phyloP scores from a whole-genome alignment of 345 rosid genomes.

The Arabidopsis thaliana region DNA sequence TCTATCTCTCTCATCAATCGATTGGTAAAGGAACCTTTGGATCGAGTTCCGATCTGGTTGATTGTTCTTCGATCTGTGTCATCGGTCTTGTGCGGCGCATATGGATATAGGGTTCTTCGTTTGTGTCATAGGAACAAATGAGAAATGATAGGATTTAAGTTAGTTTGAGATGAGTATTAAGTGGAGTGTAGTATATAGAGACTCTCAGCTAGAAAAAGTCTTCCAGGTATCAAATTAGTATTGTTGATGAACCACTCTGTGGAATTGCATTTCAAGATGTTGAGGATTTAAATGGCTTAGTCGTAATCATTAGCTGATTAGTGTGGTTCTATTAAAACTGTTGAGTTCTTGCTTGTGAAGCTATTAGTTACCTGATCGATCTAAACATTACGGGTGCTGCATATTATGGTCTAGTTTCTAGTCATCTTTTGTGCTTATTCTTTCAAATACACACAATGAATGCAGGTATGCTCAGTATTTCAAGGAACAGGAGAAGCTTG shows the following conservation, averaged over 20 bases:
- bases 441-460: slow-evolving; percentile 21
- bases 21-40: background rate
- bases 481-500: slow-evolving; percentile 66
- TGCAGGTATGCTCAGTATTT: slow-evolving; percentile 62
- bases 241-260: background rate
- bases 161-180: slow-evolving; percentile 7
- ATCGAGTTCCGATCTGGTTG: slow-evolving; percentile 15
- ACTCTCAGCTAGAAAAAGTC: background rate
- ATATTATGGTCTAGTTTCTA: slow-evolving; percentile 14
- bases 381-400: background rate
- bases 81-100: background rate
- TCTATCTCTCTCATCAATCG: background rate
- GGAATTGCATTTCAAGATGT: background rate
- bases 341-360: slow-evolving; percentile 1
- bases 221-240: background rate
- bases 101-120: slow-evolving; percentile 17
- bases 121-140: background rate
- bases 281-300: background rate
- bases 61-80: slow-evolving; percentile 4
- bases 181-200: background rate
- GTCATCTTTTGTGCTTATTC: background rate
- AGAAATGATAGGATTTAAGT: background rate
- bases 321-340: background rate
- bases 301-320: background rate
- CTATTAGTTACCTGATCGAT: background rate